A percentile compares a stretch with the other conserved stretches of the same genome.
These are phyloP conservation scores for Dryas octopetala DNA, from an alignment of 306 rosid species.

Conservation along the genomic window DNA sequence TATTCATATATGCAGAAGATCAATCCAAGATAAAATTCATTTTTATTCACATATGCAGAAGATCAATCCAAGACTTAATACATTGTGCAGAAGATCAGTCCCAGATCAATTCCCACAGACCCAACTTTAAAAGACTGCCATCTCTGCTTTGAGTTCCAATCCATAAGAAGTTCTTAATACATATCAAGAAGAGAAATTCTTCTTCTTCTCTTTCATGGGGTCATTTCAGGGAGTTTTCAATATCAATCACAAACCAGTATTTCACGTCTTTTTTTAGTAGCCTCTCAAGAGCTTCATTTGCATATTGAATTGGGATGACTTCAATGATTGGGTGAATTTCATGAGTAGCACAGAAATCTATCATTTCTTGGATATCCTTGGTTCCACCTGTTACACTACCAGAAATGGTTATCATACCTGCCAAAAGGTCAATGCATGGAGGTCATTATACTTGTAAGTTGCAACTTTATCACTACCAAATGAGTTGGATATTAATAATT, in stretches of 20 bases:
- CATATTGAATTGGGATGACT: conserved; percentile 75
- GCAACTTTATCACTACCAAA: background rate
- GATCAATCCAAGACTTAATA: too few species aligned
- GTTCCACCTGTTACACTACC: conserved; percentile 71
- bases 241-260: too few species aligned
- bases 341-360: conserved; percentile 69
- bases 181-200: background rate
- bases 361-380: conserved; percentile 70
- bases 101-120: too few species aligned
- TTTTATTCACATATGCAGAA: too few species aligned
- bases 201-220: background rate
- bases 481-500: background rate
- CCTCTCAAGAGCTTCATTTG: conserved; percentile 84
- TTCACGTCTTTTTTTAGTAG: conserved; percentile 48
- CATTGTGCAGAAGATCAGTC: too few species aligned
- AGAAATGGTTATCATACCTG: conserved; percentile 62
- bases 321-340: conserved; percentile 67
- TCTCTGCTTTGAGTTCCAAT: too few species aligned
- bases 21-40: too few species aligned
- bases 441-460: conserved; percentile 1
- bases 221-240: conserved; percentile 30
- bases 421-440: conserved; percentile 15
- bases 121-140: too few species aligned
- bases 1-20: too few species aligned
- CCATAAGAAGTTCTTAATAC: too few species aligned